Evolutionary conservation across 2,329 filamentous ascomycete species (phyloP), one percentile per base, ranked within the genome.

Genomic region (Claviceps sp.): DNA sequence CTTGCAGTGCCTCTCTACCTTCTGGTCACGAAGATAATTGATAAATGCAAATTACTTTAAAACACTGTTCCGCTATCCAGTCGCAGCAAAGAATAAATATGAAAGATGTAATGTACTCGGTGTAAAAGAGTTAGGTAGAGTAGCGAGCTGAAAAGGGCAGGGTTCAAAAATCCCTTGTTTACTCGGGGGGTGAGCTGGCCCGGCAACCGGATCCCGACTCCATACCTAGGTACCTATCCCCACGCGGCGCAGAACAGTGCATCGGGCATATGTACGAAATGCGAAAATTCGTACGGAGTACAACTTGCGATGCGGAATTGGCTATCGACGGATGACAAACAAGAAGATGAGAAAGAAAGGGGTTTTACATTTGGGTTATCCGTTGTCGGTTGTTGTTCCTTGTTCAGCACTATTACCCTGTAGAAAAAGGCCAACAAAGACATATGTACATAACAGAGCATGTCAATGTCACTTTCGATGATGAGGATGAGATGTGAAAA

Each of bases 111-210:
- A 13, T 34, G 30, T 34, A 34, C 16, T 17, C 26, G 16, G 16
- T 34, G 5, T 14, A 46, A 30, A 17, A 24, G 8, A 11, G 3
- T 30, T 3, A 30, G 16, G 30, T 30, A 26, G 30, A 34, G 30
- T 11, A 34, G 26, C 34, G 47, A 42, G 30, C 40, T 50, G 41
- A 19, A 30, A 13, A 7, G 19, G 40, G 22, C 38, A 44, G 34
- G 11, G 5, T 26, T 47, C 3, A 10, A 17, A 10, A 24, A 41
- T 38, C 49, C 40, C 26, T 46, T 54, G 52, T 51, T 50, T 50
- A 51, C 52, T 51, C 48, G 3, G 22, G 43, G 17, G 14, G 48
- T 8, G 6, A 17, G 39, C 24, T 53, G 48, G 42, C 48, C 48
- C 26, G 45, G 48, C 52, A 53, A 50, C 48, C n/a, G 42, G 14